Evolutionary conservation across 257 asterid genomes (phyloP), one percentile per base, ranked within the genome.

Genomic region (Lavandula angustifolia): DNA sequence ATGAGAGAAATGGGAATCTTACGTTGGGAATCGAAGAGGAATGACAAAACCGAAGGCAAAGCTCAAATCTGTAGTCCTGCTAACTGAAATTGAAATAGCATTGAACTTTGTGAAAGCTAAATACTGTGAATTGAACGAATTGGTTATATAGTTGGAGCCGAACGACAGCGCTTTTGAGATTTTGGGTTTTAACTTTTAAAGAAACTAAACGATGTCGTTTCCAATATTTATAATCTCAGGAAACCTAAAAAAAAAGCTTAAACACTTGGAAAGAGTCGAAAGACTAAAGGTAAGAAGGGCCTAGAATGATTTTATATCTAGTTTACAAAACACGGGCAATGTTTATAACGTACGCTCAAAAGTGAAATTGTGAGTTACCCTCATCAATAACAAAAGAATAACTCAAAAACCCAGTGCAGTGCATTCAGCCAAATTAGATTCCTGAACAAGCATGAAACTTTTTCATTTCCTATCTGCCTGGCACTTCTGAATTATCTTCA

Each of bases 31-130:
- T 70, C 46, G 63, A 38, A 51, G 67, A 33, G 42, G 48, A 66
- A 67, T 42, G 38, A 44, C 62, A 59, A 53, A 60, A 58, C 4
- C 43, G 54, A 44, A 35, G 59, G 70, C 74, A 65, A 73, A 46
- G 56, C 70, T 67, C 71, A 37, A 75, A 68, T 76, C 66, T 66
- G 68, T 56, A 50, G 64, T 60, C 48, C 34, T 16, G 75, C 38
- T 41, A 47, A 54, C 67, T 34, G 35, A 54, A 53, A 54, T 37
- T 51, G 29, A 34, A 46, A 41, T 40, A 18, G 18, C 48, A 38
- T 18, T 22, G 50, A 14, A 44, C n/a, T 41, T 38, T 42, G 58
- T 41, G 38, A 35, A 0, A 22, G 27, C 2, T 22, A 22, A 22
- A 22, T n/a, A 22, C 27, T 22, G 27, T 2, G 27, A 22, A 22